A percentile compares a stretch with the other conserved stretches of the same genome.
Evolutionary conservation across 495 filamentous ascomycete genomes (phyloP).

Genomic region (Hypoxylon cercidicola): DNA sequence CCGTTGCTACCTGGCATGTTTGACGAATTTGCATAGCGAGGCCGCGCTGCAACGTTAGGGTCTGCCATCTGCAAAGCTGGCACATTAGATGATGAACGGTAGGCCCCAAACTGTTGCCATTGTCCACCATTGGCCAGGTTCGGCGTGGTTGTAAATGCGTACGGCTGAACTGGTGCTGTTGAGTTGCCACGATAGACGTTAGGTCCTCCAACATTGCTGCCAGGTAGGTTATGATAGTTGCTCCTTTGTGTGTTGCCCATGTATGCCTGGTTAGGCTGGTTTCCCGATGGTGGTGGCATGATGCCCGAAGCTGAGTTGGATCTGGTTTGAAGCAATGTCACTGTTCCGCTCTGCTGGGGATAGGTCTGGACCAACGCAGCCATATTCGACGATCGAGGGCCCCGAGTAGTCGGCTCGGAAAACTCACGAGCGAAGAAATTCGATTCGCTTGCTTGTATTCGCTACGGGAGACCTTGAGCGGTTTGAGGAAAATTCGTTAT

Average conservation of each 20-base stretch:
- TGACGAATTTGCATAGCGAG: conserved; percentile 70
- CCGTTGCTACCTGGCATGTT: conserved; percentile 16
- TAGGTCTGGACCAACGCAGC: conserved; percentile 93
- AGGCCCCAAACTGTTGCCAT: conserved; percentile 74
- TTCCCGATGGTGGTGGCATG: conserved; percentile 62
- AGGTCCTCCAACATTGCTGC: conserved; percentile 58
- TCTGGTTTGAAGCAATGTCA: conserved; percentile 84
- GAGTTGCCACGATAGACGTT: conserved; percentile 76
- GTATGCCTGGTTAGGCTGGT: conserved; percentile 66
- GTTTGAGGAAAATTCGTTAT: conserved; percentile 4
- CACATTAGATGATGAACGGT: conserved; percentile 72
- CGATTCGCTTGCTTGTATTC: conserved; percentile 32
- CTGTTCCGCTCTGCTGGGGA: conserved; percentile 80
- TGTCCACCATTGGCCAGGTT: conserved; percentile 66
- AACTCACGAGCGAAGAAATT: conserved; percentile 30
- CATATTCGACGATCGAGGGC: conserved; percentile 63
- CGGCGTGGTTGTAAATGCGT: conserved; percentile 84
- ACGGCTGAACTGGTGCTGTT: conserved; percentile 78
- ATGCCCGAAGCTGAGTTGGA: conserved; percentile 76
- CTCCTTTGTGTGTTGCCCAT: conserved; percentile 69
- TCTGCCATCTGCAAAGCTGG: conserved; percentile 63
- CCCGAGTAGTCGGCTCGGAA: conserved; percentile 21
- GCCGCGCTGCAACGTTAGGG: conserved; percentile 57
- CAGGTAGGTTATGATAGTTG: conserved; percentile 66
- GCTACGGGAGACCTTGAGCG: conserved; percentile 2